A percentile compares a stretch with the other conserved stretches of the same genome.
phyloP scores from a whole-genome alignment of 345 rosid species.

The Turritis glabra region DNA sequence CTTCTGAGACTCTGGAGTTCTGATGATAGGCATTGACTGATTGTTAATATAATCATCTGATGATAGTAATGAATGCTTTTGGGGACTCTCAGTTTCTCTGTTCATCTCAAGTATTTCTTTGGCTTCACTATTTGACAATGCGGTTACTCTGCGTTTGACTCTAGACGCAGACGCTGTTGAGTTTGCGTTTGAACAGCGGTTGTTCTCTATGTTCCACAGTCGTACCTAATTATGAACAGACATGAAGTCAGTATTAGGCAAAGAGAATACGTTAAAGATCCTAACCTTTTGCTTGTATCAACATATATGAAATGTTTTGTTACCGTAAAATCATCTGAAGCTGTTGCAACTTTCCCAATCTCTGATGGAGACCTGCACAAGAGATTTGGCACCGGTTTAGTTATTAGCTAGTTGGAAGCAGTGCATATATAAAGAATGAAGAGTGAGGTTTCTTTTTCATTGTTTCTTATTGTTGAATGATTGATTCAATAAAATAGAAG shows the following conservation, averaged over 20 bases:
- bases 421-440: background rate
- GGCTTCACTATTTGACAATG: conserved; percentile 43
- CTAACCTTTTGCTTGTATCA: background rate
- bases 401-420: background rate
- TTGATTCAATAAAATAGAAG: background rate
- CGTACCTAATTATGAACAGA: conserved; percentile 52
- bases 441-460: background rate
- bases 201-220: conserved; percentile 65
- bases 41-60: conserved; percentile 22
- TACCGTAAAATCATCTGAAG: conserved; percentile 88
- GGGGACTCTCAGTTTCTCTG: conserved; percentile 34
- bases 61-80: conserved; percentile 30
- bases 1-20: conserved; percentile 64
- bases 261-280: background rate
- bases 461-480: background rate
- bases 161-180: conserved; percentile 31
- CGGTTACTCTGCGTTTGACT: conserved; percentile 73
- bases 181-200: conserved; percentile 43
- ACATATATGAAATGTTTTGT: conserved; percentile 8
- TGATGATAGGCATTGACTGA: conserved; percentile 31
- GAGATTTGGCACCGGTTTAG: background rate
- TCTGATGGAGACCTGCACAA: conserved; percentile 65
- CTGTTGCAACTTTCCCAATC: conserved; percentile 68
- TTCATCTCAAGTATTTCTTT: conserved; percentile 42
- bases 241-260: background rate